Conservation (phyloP, 441 rosid species). For the Euphorbia celastroides region DNA sequence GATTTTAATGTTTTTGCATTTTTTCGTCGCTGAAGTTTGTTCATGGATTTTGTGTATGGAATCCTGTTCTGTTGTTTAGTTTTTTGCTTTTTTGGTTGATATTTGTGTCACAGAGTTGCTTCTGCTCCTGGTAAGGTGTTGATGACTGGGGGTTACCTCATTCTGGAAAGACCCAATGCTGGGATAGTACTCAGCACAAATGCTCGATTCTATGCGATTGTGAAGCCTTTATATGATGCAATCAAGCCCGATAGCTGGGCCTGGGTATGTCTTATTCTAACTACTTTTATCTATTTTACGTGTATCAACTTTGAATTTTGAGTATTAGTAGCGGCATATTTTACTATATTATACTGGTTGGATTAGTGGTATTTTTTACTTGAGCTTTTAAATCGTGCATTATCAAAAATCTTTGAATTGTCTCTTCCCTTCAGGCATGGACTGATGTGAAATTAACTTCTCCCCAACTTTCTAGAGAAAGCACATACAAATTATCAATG, state of each 20-base stretch:
- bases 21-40: too few species aligned
- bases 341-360: background rate
- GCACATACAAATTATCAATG: constrained; percentile 66
- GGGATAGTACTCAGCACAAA: constrained; percentile 77
- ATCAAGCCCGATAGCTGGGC: constrained; percentile 74
- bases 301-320: background rate
- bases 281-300: background rate
- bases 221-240: constrained; percentile 64
- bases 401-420: too few species aligned
- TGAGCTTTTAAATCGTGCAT: too few species aligned
- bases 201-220: constrained; percentile 87
- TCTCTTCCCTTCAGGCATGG: constrained; percentile 69
- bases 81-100: background rate
- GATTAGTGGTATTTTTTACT: too few species aligned
- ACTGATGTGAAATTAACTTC: constrained; percentile 86
- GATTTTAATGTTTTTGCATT: background rate
- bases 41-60: background rate
- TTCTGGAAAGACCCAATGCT: constrained; percentile 90
- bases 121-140: constrained; percentile 98
- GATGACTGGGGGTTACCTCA: constrained; percentile 90
- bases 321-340: background rate
- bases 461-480: constrained; percentile 89
- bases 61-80: background rate
- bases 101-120: constrained; percentile 50
- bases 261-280: constrained; percentile 51